Conservation (phyloP, 208 protist species). For the Acanthamoeba castellanii region DNA sequence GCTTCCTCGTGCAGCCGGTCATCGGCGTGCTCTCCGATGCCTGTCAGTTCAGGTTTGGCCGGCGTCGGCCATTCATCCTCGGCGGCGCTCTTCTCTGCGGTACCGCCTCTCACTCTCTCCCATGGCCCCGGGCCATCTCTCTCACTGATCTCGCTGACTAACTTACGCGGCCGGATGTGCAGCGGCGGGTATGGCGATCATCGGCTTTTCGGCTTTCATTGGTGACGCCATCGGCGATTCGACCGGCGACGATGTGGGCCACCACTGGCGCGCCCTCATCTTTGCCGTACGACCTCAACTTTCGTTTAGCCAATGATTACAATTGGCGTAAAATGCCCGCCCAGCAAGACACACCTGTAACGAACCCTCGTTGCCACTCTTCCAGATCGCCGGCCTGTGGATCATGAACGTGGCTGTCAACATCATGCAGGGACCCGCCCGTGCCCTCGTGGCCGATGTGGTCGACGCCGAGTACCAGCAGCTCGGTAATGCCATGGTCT, state of each 20-base stretch:
- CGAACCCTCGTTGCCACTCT: background rate
- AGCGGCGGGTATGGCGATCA: conserved; percentile 73
- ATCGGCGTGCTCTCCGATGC: conserved; percentile 82
- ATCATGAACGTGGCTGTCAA: conserved; percentile 82
- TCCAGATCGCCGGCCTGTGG: conserved; percentile 68
- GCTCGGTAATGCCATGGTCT: conserved; percentile 83
- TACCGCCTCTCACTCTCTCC: background rate
- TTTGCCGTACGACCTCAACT: conserved; percentile 68
- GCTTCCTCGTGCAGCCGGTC: conserved; percentile 85
- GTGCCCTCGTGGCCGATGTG: conserved; percentile 82
- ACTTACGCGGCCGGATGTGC: background rate
- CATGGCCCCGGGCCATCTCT: background rate
- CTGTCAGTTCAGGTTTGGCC: conserved; percentile 71
- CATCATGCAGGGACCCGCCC: conserved; percentile 78
- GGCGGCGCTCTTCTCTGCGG: conserved; percentile 79
- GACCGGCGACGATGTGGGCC: background rate
- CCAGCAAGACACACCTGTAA: background rate
- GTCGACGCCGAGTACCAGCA: conserved; percentile 77
- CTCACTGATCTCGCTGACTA: background rate
- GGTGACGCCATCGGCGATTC: conserved; percentile 74
- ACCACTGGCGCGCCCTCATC: conserved; percentile 76
- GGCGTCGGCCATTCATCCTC: conserved; percentile 85
- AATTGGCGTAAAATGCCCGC: background rate
- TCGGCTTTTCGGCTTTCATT: conserved; percentile 76
- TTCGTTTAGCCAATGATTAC: too few relatives aligned